These are phyloP conservation scores for Cryptococcus deneoformans DNA, from an alignment of 1,284 basidiomycete species.

Conservation along the genomic window DNA sequence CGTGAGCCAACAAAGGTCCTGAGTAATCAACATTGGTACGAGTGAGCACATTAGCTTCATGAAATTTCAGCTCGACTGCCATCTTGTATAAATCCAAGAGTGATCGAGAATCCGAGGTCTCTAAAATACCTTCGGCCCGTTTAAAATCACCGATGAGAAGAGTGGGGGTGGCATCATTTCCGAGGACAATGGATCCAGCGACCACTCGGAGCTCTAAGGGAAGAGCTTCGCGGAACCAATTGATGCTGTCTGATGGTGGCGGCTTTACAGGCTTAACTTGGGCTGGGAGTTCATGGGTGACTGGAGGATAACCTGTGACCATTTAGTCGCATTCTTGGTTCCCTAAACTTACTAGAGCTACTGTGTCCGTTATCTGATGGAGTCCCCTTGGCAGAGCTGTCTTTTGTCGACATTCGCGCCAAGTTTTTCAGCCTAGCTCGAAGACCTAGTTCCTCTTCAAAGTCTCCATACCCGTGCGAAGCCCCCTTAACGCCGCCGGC, in stretches of 20 bases:
- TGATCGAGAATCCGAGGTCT: conserved; percentile 71
- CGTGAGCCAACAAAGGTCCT: conserved; percentile 63
- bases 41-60: conserved; percentile 62
- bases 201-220: conserved; percentile 71
- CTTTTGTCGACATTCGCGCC: conserved; percentile 9
- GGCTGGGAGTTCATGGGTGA: conserved; percentile 10
- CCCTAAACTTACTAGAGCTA: not conserved
- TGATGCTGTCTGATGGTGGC: conserved; percentile 18
- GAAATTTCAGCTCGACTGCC: conserved; percentile 66
- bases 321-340: not conserved
- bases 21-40: conserved; percentile 74
- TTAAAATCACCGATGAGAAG: conserved; percentile 76
- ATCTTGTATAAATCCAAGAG: conserved; percentile 77
- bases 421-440: conserved; percentile 15
- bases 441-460: not conserved
- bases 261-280: conserved; percentile 14
- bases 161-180: conserved; percentile 77
- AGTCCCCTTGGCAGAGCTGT: conserved; percentile 5
- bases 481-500: conserved; percentile 2
- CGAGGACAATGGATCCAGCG: conserved; percentile 73
- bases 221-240: conserved; percentile 63
- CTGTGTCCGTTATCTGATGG: not conserved
- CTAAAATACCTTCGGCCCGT: conserved; percentile 69
- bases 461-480: conserved; percentile 6
- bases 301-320: not conserved